Conservation (phyloP, 345 rosid genomes). For the Clarkia xantiana region DNA sequence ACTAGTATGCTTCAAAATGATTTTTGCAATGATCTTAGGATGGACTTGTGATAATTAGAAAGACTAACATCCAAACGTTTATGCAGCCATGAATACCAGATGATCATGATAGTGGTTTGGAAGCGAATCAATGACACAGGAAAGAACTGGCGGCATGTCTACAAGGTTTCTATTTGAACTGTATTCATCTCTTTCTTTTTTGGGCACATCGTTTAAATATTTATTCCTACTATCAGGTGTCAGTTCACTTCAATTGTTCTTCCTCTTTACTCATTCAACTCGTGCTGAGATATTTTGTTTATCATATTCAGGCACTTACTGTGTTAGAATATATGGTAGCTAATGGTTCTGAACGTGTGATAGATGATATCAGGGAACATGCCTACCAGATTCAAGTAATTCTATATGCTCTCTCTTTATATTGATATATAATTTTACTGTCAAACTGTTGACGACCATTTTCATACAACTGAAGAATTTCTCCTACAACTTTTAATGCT, state of each 20-base stretch:
- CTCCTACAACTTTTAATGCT: too few species aligned
- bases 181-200: too few species aligned
- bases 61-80: background rate
- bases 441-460: background rate
- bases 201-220: too few species aligned
- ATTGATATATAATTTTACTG: too few species aligned
- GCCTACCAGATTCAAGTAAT: conserved; percentile 78
- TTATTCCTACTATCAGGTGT: too few species aligned
- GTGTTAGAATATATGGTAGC: conserved; percentile 87
- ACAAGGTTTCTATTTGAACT: conserved; percentile 34
- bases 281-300: background rate
- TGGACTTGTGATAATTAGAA: too few species aligned
- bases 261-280: too few species aligned
- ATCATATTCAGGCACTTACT: conserved; percentile 49
- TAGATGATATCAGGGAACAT: conserved; percentile 79
- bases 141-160: conserved; percentile 96
- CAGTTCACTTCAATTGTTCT: too few species aligned
- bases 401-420: background rate
- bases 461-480: background rate
- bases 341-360: conserved; percentile 85
- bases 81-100: conserved; percentile 87
- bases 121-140: conserved; percentile 81
- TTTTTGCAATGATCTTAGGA: too few species aligned
- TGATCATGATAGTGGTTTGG: conserved; percentile 76
- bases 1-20: conserved; percentile 43